Evolutionary conservation across 805 yeast genomes (phyloP), one percentile per base, ranked within the genome.

Genomic region (Candida khao-thaluensis): DNA sequence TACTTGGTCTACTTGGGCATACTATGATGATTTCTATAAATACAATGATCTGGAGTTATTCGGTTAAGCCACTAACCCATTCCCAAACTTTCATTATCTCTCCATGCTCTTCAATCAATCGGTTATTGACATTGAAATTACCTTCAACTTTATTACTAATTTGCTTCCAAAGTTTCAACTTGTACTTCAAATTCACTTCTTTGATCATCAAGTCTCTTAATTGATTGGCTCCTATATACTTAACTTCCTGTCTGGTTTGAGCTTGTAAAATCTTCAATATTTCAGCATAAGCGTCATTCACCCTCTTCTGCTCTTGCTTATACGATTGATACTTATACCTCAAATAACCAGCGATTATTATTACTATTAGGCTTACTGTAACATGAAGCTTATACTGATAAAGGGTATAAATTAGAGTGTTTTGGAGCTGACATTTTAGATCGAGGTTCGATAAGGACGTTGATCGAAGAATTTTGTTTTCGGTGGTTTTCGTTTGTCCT

Each of bases 11-110:
- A n/a, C n/a, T n/a, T n/a, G n/a, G n/a, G n/a, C n/a, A n/a, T n/a
- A n/a, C n/a, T n/a, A n/a, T n/a, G n/a, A n/a, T n/a, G n/a, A n/a
- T n/a, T n/a, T n/a, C n/a, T n/a, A n/a, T n/a, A n/a, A n/a, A n/a
- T n/a, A n/a, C n/a, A n/a, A n/a, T n/a, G n/a, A n/a, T n/a, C n/a
- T n/a, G n/a, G n/a, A n/a, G n/a, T n/a, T n/a, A n/a, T n/a, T n/a
- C n/a, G n/a, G n/a, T n/a, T n/a, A n/a, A n/a, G n/a, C n/a, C n/a
- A n/a, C 60, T 78, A 25, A 81, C 72, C 96, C 96, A 89, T 54
- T 87, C 88, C 87, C 95, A 85, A 24, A 86, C 86, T 54, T 80
- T 79, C 73, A 85, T 78, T 44, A 89, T 85, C 49, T 89, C 96
- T 12, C 97, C 96, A 52, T 83, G 85, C 20, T 81, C 72, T 56